Percentiles rank a stretch among this genome's conserved stretches.
Conservation (phyloP, 768 basidiomycete species). For the Tulasnella sp. region DNA sequence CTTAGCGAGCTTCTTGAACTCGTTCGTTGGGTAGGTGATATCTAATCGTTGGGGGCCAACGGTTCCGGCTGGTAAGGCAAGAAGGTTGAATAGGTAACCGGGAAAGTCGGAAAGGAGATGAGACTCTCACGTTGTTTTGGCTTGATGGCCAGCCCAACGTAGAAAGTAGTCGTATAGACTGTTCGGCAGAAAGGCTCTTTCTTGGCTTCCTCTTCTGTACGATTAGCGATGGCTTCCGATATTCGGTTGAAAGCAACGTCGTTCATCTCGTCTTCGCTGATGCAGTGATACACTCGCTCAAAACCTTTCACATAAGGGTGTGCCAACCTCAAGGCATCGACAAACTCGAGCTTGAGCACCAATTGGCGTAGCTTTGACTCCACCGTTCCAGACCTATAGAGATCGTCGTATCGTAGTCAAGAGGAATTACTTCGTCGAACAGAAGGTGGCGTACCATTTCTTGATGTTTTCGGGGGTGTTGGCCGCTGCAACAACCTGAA, state of each 20-base stretch:
- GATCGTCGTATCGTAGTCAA: constrained; percentile 6
- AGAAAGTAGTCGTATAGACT: constrained; percentile 96
- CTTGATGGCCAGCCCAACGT: constrained; percentile 86
- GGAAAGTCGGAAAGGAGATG: constrained; percentile 2
- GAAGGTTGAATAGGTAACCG: background rate
- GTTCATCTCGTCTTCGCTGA: constrained; percentile 76
- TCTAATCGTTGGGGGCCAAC: constrained; percentile 75
- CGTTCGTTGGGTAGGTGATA: constrained; percentile 92
- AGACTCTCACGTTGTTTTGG: constrained; percentile 68
- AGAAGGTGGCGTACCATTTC: constrained; percentile 61
- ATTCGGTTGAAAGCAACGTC: constrained; percentile 81
- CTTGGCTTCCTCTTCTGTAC: constrained; percentile 68
- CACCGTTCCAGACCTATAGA: constrained; percentile 78
- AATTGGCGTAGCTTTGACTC: constrained; percentile 92
- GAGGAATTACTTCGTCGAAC: background rate
- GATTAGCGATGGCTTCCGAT: constrained; percentile 52
- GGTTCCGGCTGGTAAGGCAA: constrained; percentile 45
- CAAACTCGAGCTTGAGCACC: constrained; percentile 95
- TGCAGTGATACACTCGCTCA: constrained; percentile 73
- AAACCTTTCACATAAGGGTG: constrained; percentile 95
- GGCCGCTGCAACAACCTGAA: constrained; percentile 90
- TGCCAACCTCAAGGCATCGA: constrained; percentile 79
- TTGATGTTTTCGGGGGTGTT: constrained; percentile 71
- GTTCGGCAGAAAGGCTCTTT: constrained; percentile 60
- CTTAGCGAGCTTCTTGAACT: constrained; percentile 89